Conservation (phyloP, 768 basidiomycete species). For the Gyrodon lividus region DNA sequence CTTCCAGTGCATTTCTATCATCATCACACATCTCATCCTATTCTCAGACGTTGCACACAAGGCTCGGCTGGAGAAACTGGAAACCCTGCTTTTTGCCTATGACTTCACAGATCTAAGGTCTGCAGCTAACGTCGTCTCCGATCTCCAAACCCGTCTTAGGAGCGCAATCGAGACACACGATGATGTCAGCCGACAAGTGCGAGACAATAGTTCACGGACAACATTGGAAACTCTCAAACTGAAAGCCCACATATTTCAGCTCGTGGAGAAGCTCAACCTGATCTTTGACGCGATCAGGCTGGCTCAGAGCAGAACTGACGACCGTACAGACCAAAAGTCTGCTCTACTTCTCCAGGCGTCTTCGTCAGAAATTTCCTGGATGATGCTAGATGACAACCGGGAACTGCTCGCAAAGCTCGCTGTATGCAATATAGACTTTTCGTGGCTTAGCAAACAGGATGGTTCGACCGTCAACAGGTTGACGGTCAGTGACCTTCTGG, state of each 20-base stretch:
- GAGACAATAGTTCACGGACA: slow-evolving; percentile 35
- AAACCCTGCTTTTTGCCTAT: slow-evolving; percentile 82
- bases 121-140: slow-evolving; percentile 67
- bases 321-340: slow-evolving; percentile 69
- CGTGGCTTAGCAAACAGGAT: slow-evolving; percentile 85
- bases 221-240: slow-evolving; percentile 62
- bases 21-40: slow-evolving; percentile 84
- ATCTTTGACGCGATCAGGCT: slow-evolving; percentile 86
- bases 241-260: slow-evolving; percentile 67
- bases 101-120: slow-evolving; percentile 79
- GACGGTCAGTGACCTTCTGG: slow-evolving; percentile 72
- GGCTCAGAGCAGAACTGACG: slow-evolving; percentile 72
- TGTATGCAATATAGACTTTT: slow-evolving; percentile 74
- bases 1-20: slow-evolving; percentile 81
- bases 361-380: slow-evolving; percentile 88
- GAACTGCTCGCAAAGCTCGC: slow-evolving; percentile 83
- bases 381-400: slow-evolving; percentile 74
- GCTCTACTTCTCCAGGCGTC: slow-evolving; percentile 79
- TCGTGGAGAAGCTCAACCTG: slow-evolving; percentile 77
- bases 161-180: slow-evolving; percentile 53
- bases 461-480: slow-evolving; percentile 81
- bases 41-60: slow-evolving; percentile 87
- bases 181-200: slow-evolving; percentile 38
- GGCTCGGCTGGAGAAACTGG: slow-evolving; percentile 70
- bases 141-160: slow-evolving; percentile 73